Percentiles rank a stretch among this genome's conserved stretches.
These are phyloP conservation scores for Penicillium oxalicum DNA, from an alignment of 2,329 filamentous ascomycete species.

Conservation along the genomic window DNA sequence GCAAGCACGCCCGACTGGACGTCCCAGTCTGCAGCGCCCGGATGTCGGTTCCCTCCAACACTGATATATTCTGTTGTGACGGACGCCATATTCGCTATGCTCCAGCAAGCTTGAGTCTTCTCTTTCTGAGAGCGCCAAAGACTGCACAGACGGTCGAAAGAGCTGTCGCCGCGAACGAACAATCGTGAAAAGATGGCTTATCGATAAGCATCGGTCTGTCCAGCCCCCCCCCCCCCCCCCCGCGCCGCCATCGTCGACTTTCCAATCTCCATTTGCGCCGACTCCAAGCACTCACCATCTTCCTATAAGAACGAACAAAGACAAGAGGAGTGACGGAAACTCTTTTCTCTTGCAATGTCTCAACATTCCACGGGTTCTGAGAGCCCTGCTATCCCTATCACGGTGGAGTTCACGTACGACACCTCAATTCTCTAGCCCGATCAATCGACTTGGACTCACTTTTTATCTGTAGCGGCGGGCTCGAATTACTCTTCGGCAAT, in stretches of 20 bases:
- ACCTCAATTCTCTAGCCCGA: background rate
- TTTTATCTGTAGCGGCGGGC: constrained; percentile 61
- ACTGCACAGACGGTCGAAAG: constrained; percentile 12
- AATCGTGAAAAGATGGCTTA: constrained; percentile 27
- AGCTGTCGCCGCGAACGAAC: constrained; percentile 16
- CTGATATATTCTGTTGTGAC: constrained; percentile 54
- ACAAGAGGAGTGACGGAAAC: no score
- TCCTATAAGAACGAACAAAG: no score
- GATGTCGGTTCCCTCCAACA: constrained; percentile 83
- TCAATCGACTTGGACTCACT: background rate
- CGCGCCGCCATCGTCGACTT: constrained; percentile 7
- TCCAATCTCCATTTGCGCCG: constrained; percentile 1
- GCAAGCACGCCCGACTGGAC: constrained; percentile 63
- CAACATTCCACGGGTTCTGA: constrained; percentile 5
- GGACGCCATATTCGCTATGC: constrained; percentile 29
- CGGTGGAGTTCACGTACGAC: constrained; percentile 67
- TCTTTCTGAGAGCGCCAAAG: constrained; percentile 1
- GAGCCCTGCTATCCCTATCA: constrained; percentile 48
- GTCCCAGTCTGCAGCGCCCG: constrained; percentile 86
- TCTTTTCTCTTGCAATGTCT: constrained; percentile 2
- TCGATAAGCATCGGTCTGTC: constrained; percentile 31
- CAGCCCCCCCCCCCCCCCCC: constrained; percentile 20
- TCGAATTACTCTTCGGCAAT: constrained; percentile 90
- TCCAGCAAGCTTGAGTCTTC: background rate
- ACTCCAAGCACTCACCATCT: background rate